A percentile compares a stretch with the other conserved stretches of the same genome.
Conservation (phyloP, 768 basidiomycete species). For the Psilocybe tampanensis region DNA sequence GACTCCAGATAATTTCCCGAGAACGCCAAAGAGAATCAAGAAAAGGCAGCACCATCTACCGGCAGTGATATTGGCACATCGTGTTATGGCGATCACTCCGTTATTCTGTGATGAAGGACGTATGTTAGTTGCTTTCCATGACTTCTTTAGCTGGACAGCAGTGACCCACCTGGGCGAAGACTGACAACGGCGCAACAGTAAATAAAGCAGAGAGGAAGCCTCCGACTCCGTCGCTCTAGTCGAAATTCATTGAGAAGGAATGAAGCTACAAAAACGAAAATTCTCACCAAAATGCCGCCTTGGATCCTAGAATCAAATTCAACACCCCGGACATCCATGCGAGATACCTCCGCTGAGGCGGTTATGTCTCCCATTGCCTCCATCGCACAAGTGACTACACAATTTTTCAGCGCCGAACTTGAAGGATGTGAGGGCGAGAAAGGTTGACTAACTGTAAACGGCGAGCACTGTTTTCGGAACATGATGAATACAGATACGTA, state of each 20-base stretch:
- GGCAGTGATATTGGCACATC: slow-evolving; percentile 77
- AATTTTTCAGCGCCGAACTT: not conserved
- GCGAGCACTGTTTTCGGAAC: not conserved
- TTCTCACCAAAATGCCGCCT: slow-evolving; percentile 64
- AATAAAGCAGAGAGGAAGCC: slow-evolving; percentile 78
- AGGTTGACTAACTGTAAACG: not conserved
- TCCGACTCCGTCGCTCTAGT: slow-evolving; percentile 63
- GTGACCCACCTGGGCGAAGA: slow-evolving; percentile 54
- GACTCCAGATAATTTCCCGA: slow-evolving; percentile 81
- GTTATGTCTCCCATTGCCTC: slow-evolving; percentile 86
- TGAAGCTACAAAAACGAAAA: not conserved
- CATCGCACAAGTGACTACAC: slow-evolving; percentile 66
- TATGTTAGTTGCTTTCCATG: too few relatives aligned
- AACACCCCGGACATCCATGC: slow-evolving; percentile 64
- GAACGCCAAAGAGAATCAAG: slow-evolving; percentile 74
- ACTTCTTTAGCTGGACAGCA: too few relatives aligned
- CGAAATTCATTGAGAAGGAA: not conserved
- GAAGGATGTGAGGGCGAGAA: not conserved
- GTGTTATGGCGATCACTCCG: slow-evolving; percentile 79
- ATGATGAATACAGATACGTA: not conserved
- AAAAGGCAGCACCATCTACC: slow-evolving; percentile 82
- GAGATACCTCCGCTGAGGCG: slow-evolving; percentile 79
- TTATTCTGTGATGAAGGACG: slow-evolving; percentile 52
- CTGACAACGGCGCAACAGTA: slow-evolving; percentile 77
- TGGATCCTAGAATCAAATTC: slow-evolving; percentile 82